phyloP scores from a whole-genome alignment of 257 asterid genomes.

The Paulownia fortunei region DNA sequence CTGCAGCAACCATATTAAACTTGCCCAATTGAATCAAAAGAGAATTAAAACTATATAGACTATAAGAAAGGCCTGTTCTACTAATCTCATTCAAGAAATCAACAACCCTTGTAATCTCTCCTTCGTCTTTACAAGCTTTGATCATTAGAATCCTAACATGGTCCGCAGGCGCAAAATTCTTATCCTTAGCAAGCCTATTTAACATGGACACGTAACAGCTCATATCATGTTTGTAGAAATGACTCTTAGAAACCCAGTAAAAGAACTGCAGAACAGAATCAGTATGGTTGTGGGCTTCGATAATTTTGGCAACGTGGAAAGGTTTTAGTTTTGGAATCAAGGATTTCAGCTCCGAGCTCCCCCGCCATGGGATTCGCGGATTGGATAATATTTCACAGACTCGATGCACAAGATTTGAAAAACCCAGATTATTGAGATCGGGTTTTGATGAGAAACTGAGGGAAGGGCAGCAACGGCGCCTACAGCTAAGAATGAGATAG shows the following conservation, averaged over 20 bases:
- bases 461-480: conserved; percentile 33
- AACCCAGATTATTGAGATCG: conserved; percentile 26
- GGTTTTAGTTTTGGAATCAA: conserved; percentile 66
- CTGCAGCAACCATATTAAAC: conserved; percentile 70
- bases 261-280: conserved; percentile 69
- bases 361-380: conserved; percentile 58
- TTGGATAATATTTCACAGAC: conserved; percentile 63
- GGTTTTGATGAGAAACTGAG: conserved; percentile 50
- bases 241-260: conserved; percentile 83
- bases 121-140: conserved; percentile 63
- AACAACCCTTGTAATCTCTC: conserved; percentile 59
- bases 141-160: conserved; percentile 83
- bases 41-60: conserved; percentile 77
- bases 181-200: conserved; percentile 68
- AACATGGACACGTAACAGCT: conserved; percentile 77
- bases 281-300: conserved; percentile 48
- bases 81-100: conserved; percentile 62
- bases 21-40: conserved; percentile 84
- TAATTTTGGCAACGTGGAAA: conserved; percentile 57
- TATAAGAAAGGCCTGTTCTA: conserved; percentile 46
- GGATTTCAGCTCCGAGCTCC: conserved; percentile 60
- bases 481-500: conserved; percentile 22
- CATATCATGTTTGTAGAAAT: conserved; percentile 79
- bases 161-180: conserved; percentile 67
- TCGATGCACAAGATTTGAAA: conserved; percentile 43